phyloP scores from a whole-genome alignment of 768 basidiomycete species.

The Mycena epipterygia region DNA sequence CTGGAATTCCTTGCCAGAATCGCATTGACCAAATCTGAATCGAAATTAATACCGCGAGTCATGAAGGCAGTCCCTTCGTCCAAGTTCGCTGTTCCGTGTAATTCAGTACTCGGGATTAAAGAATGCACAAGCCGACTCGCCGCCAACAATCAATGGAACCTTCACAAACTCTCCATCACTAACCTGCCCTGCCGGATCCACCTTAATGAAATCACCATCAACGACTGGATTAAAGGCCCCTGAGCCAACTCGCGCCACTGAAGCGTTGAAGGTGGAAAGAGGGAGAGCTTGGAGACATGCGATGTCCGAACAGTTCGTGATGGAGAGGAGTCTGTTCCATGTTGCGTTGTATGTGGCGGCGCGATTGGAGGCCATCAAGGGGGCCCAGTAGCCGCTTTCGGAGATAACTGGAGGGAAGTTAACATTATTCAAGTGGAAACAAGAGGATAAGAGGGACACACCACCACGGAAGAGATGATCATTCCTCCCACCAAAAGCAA shows the following conservation, averaged over 20 bases:
- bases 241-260: slow-evolving; percentile 28
- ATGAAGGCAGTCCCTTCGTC: slow-evolving; percentile 25
- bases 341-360: slow-evolving; percentile 28
- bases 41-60: slow-evolving; percentile 28
- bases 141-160: slow-evolving; percentile 29
- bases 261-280: slow-evolving; percentile 30
- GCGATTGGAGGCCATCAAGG: slow-evolving; percentile 29
- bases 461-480: slow-evolving; percentile 29
- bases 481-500: slow-evolving; percentile 27
- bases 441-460: slow-evolving; percentile 26
- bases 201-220: slow-evolving; percentile 30
- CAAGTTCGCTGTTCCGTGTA: slow-evolving; percentile 27
- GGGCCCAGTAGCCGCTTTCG: slow-evolving; percentile 25
- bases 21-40: slow-evolving; percentile 28
- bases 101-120: slow-evolving; percentile 25
- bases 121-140: slow-evolving; percentile 26
- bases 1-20: slow-evolving; percentile 27
- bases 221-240: slow-evolving; percentile 28
- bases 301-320: slow-evolving; percentile 29
- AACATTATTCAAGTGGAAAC: slow-evolving; percentile 25
- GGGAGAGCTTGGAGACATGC: slow-evolving; percentile 29
- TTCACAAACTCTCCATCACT: slow-evolving; percentile 25
- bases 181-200: slow-evolving; percentile 30
- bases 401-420: slow-evolving; percentile 23
- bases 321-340: slow-evolving; percentile 30